phyloP scores from a whole-genome alignment of 1,284 basidiomycete genomes.

The Takashimella tepidaria region DNA sequence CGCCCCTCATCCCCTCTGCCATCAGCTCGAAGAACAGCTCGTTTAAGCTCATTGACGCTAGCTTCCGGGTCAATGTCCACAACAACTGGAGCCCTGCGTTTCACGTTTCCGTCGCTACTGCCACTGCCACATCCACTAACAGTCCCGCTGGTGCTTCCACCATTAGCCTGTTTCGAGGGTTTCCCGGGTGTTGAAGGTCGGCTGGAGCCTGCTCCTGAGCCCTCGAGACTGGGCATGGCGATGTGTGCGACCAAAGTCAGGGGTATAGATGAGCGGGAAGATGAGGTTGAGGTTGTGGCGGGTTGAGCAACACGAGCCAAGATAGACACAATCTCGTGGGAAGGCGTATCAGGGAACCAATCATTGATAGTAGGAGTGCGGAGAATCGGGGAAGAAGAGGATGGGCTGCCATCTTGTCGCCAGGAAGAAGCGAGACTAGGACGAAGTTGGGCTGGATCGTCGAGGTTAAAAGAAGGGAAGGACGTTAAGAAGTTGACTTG shows the following conservation, averaged over 20 bases:
- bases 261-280: background rate
- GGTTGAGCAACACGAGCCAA: background rate
- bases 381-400: background rate
- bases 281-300: background rate
- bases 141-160: background rate
- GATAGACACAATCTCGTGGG: background rate
- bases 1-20: slow-evolving; percentile 14
- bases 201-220: background rate
- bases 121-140: background rate
- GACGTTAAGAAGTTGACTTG: slow-evolving; percentile 32
- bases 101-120: background rate
- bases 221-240: background rate
- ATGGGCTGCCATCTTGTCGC: slow-evolving; percentile 8
- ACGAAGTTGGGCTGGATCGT: slow-evolving; percentile 34
- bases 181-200: background rate
- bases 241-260: background rate
- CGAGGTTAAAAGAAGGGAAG: slow-evolving; percentile 41
- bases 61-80: slow-evolving; percentile 31
- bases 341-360: slow-evolving; percentile 16
- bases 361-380: slow-evolving; percentile 10
- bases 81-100: slow-evolving; percentile 19
- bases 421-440: slow-evolving; percentile 16
- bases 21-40: slow-evolving; percentile 28
- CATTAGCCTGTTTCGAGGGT: too few species aligned
- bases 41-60: slow-evolving; percentile 36